Percentiles rank a stretch among this genome's conserved stretches.
These are phyloP conservation scores for Tuctoria greenei DNA, from an alignment of 176 grass and related monocot genomes.

Conservation along the genomic window DNA sequence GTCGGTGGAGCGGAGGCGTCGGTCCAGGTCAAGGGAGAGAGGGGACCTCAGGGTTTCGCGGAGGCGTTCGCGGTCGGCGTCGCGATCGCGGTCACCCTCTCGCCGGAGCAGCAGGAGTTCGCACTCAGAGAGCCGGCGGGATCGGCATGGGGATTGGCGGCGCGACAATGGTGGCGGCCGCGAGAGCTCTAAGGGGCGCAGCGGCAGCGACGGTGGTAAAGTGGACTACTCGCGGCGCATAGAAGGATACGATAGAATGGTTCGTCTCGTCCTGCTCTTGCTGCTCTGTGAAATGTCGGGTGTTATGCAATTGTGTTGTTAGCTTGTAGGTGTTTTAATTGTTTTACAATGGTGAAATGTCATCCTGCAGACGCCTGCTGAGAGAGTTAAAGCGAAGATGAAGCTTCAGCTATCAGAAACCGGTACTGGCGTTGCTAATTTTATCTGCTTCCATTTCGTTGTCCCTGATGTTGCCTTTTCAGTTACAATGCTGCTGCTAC, in stretches of 20 bases:
- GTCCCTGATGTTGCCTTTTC: background rate
- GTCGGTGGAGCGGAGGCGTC: constrained; percentile 45
- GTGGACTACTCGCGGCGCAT: constrained; percentile 76
- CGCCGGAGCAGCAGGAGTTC: constrained; percentile 36
- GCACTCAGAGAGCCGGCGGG: constrained; percentile 25
- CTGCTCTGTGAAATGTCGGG: background rate
- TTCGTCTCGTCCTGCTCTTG: constrained; percentile 29
- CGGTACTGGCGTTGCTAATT: constrained; percentile 30
- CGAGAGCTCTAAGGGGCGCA: constrained; percentile 46
- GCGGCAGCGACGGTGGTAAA: constrained; percentile 35
- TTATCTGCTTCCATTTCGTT: background rate
- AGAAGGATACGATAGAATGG: constrained; percentile 85
- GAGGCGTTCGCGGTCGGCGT: constrained; percentile 31
- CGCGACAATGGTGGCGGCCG: constrained; percentile 22
- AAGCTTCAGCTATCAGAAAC: constrained; percentile 93
- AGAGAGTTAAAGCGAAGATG: constrained; percentile 95
- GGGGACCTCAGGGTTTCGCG: background rate
- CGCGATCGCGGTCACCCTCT: constrained; percentile 34
- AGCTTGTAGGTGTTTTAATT: background rate
- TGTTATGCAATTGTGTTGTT: constrained; percentile 10
- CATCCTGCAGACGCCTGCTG: constrained; percentile 71
- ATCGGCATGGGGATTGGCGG: constrained; percentile 41
- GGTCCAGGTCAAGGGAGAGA: constrained; percentile 33
- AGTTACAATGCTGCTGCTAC: background rate
- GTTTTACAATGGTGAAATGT: background rate